Percentiles rank a stretch among this genome's conserved stretches.
phyloP scores from a whole-genome alignment of 1,139 yeast genomes.

The Pichia sp. region DNA sequence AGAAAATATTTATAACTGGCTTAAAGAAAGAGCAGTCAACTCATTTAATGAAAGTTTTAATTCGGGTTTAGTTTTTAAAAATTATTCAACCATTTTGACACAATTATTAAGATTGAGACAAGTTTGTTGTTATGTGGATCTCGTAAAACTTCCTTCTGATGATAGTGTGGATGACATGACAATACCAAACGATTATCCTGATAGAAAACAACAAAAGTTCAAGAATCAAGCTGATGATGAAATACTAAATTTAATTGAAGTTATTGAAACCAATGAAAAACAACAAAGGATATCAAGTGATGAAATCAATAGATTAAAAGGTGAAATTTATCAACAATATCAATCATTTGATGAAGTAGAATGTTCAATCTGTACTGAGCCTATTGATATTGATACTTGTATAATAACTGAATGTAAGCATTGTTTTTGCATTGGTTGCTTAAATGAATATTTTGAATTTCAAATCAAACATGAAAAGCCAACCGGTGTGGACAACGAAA shows the following conservation, averaged over 20 bases:
- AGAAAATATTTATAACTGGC: conserved; percentile 57
- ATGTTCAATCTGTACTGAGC: conserved; percentile 79
- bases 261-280: conserved; percentile 23
- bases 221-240: conserved; percentile 24
- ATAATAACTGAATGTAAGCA: conserved; percentile 79
- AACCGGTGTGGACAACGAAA: background rate
- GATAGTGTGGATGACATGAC: conserved; percentile 29
- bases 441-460: conserved; percentile 58
- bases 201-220: conserved; percentile 10
- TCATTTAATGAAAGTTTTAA: conserved; percentile 59
- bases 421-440: conserved; percentile 65
- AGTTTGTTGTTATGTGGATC: conserved; percentile 75
- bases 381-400: conserved; percentile 50
- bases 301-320: conserved; percentile 23
- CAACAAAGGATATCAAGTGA: conserved; percentile 22
- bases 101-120: conserved; percentile 81
- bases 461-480: conserved; percentile 20
- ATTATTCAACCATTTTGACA: conserved; percentile 73
- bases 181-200: background rate
- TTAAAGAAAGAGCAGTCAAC: conserved; percentile 60
- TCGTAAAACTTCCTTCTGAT: conserved; percentile 40
- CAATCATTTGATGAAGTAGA: conserved; percentile 47
- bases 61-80: conserved; percentile 63
- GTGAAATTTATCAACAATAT: conserved; percentile 31
- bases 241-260: conserved; percentile 20